phyloP scores from a whole-genome alignment of 2,329 filamentous ascomycete genomes.

The Sarocladium strictum region DNA sequence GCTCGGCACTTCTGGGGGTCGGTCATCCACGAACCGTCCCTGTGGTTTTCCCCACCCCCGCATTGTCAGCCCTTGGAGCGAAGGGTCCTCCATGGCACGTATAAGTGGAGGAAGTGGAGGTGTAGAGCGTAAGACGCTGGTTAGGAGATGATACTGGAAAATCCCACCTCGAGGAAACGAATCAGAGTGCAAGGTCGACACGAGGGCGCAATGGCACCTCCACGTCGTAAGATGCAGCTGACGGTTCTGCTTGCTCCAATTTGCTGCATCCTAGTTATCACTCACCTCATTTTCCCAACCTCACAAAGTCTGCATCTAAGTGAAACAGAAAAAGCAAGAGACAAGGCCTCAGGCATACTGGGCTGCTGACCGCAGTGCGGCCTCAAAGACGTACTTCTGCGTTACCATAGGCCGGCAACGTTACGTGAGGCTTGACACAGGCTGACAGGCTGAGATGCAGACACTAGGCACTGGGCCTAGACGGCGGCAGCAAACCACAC shows the following conservation, averaged over 20 bases:
- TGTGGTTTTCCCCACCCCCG: conserved; percentile 1
- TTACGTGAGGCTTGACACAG: not conserved
- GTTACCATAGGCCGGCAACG: not conserved
- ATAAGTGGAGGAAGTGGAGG: not conserved
- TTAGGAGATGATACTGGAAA: not conserved
- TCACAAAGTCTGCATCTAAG: not conserved
- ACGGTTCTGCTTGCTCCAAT: too few species aligned
- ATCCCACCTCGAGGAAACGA: not conserved
- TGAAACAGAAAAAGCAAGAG: not conserved
- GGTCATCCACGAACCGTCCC: not conserved
- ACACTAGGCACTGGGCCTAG: not conserved
- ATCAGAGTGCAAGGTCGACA: too few species aligned
- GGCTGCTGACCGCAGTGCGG: not conserved
- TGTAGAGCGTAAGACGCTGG: not conserved
- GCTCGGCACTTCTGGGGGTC: not conserved
- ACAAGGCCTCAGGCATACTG: not conserved
- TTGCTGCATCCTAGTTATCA: not conserved
- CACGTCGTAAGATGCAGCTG: too few species aligned
- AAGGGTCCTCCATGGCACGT: not conserved
- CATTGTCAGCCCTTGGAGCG: not conserved
- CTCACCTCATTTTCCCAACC: not conserved
- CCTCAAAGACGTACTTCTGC: not conserved
- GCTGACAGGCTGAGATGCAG: not conserved
- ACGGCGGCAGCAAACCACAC: not conserved
- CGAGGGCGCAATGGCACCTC: not conserved